These are phyloP conservation scores for Wickerhamomyces chambardii DNA, from an alignment of 805 yeast genomes.

Conservation along the genomic window DNA sequence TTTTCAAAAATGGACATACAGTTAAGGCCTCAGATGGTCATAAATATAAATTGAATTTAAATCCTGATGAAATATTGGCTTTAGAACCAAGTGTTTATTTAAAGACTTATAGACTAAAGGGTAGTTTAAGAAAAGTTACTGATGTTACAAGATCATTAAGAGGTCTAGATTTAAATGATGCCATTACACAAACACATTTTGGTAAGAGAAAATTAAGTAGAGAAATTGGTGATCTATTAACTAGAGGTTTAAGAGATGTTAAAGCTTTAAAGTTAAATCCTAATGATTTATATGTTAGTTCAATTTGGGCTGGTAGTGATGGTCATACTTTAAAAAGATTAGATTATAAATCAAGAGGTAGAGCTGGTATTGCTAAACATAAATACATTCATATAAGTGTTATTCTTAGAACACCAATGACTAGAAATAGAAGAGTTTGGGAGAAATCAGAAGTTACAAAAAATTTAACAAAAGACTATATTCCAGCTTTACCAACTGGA, in stretches of 20 bases:
- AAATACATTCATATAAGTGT: conserved; percentile 77
- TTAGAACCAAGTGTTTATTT: conserved; percentile 85
- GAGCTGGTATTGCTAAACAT: conserved; percentile 71
- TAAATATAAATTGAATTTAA: conserved; percentile 45
- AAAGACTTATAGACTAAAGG: conserved; percentile 72
- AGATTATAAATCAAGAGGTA: conserved; percentile 86
- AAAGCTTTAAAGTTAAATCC: conserved; percentile 47
- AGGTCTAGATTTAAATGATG: conserved; percentile 61
- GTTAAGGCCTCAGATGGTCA: conserved; percentile 34
- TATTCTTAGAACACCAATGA: conserved; percentile 59
- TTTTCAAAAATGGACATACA: conserved; percentile 54
- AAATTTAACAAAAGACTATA: conserved; percentile 42
- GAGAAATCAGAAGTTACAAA: conserved; percentile 38
- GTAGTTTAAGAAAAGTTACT: conserved; percentile 86
- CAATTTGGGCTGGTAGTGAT: conserved; percentile 90
- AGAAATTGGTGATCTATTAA: conserved; percentile 69
- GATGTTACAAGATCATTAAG: conserved; percentile 69
- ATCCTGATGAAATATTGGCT: conserved; percentile 58
- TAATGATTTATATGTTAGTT: conserved; percentile 59
- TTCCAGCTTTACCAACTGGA: conserved; percentile 31
- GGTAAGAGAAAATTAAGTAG: conserved; percentile 69
- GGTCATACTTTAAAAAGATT: conserved; percentile 62
- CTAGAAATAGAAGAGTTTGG: conserved; percentile 49
- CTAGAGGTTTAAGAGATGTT: conserved; percentile 66
- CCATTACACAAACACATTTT: conserved; percentile 90